phyloP scores from a whole-genome alignment of 495 filamentous ascomycete genomes.

The Staphylotrichum tortipilum region DNA sequence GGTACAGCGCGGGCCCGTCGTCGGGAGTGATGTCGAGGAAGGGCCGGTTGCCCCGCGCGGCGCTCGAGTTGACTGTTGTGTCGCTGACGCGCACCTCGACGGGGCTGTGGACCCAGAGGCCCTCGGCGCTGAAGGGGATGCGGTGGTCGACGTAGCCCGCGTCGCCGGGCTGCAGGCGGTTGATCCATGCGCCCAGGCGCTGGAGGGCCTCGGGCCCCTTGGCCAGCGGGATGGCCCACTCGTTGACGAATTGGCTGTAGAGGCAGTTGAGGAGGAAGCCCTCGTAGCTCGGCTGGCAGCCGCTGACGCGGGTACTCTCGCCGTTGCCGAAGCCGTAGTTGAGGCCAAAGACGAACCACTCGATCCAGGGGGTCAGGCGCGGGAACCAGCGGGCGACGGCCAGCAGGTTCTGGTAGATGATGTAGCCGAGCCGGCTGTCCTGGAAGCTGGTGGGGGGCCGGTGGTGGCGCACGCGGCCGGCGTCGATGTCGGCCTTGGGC shows the following conservation, averaged over 20 bases:
- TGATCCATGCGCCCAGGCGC: conserved; percentile 77
- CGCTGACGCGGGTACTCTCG: conserved; percentile 45
- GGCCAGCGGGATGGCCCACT: conserved; percentile 89
- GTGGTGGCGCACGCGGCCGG: conserved; percentile 40
- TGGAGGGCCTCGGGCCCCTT: conserved; percentile 82
- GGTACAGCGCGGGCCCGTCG: conserved; percentile 74
- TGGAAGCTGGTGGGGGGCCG: conserved; percentile 56
- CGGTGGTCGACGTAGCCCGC: conserved; percentile 48
- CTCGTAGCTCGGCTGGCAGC: conserved; percentile 67
- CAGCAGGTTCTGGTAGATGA: conserved; percentile 82
- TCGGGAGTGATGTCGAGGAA: conserved; percentile 62
- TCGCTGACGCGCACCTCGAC: conserved; percentile 86
- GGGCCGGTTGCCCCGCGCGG: conserved; percentile 45
- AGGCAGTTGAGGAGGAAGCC: conserved; percentile 93
- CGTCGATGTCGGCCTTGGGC: conserved; percentile 37
- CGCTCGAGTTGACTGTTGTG: conserved; percentile 42
- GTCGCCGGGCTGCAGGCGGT: conserved; percentile 45
- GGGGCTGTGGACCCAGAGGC: conserved; percentile 83
- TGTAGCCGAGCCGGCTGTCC: conserved; percentile 69
- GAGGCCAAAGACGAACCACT: conserved; percentile 92
- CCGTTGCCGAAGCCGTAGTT: conserved; percentile 82
- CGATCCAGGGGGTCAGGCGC: conserved; percentile 70
- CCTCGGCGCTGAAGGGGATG: conserved; percentile 74
- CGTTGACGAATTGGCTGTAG: conserved; percentile 93
- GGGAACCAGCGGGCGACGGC: conserved; percentile 71